Conservation (phyloP, 2,329 filamentous ascomycete species). For the Fusarium succisae region DNA sequence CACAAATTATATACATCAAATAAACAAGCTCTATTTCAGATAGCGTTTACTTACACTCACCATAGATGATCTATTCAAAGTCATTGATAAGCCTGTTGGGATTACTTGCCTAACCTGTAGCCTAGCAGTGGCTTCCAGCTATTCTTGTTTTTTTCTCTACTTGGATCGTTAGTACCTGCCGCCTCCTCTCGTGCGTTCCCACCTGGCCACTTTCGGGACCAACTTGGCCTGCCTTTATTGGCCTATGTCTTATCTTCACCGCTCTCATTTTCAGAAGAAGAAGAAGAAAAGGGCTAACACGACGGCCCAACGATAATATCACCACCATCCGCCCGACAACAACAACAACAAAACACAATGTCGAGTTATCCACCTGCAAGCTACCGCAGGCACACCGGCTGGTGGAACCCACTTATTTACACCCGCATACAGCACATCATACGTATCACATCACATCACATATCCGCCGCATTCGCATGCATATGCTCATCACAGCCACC, state of each 20-base stretch:
- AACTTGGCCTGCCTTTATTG: conserved; percentile 9
- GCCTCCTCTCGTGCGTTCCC: conserved; percentile 1
- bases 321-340: conserved; percentile 27
- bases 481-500: conserved; percentile 38
- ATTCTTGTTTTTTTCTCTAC: background rate
- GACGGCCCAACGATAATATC: conserved; percentile 16
- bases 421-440: conserved; percentile 28
- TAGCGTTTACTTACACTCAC: background rate
- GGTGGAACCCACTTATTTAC: conserved; percentile 16
- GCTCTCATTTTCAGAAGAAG: background rate
- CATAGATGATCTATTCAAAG: background rate
- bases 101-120: background rate
- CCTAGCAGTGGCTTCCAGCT: background rate
- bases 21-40: background rate
- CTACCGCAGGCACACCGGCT: conserved; percentile 27
- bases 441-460: conserved; percentile 32
- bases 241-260: conserved; percentile 17
- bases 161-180: background rate
- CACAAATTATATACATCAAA: background rate
- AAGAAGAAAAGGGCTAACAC: background rate
- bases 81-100: background rate
- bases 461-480: conserved; percentile 33
- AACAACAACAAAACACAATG: conserved; percentile 19
- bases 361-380: conserved; percentile 16
- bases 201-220: conserved; percentile 23